Evolutionary conservation across 2,329 filamentous ascomycete species (phyloP).

Genomic region (Penicillium sp.): DNA sequence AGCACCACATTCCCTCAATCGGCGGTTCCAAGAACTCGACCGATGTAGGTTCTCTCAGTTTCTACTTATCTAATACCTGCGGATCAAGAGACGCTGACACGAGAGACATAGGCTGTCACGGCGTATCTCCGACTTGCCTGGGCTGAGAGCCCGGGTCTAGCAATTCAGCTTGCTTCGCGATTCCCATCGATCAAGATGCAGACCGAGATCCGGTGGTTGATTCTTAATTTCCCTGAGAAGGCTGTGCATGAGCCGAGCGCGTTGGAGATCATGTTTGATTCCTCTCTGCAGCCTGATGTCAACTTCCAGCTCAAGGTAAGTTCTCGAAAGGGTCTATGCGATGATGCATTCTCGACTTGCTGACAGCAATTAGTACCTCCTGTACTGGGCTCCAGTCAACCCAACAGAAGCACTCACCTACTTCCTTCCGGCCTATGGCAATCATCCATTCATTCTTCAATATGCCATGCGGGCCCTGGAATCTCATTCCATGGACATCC

Average conservation of each 20-base stretch:
- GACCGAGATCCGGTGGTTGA: constrained; percentile 74
- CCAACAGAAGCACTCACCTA: constrained; percentile 91
- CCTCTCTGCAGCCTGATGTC: constrained; percentile 75
- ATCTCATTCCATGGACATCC: constrained; percentile 92
- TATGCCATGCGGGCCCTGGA: constrained; percentile 96
- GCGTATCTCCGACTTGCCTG: constrained; percentile 80
- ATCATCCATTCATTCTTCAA: constrained; percentile 91
- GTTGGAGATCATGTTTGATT: constrained; percentile 78
- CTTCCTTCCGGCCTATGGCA: constrained; percentile 86
- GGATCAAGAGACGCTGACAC: background rate
- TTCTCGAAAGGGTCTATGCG: background rate
- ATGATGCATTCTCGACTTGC: background rate
- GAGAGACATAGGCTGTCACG: constrained; percentile 55
- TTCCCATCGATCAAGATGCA: constrained; percentile 76
- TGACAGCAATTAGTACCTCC: constrained; percentile 62
- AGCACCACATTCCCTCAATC: constrained; percentile 53
- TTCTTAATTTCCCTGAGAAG: constrained; percentile 82
- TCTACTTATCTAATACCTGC: background rate
- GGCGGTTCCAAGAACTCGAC: constrained; percentile 46
- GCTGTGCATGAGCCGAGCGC: constrained; percentile 81
- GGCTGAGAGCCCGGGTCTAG: constrained; percentile 80
- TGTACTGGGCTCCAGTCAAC: constrained; percentile 92
- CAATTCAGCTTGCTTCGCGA: constrained; percentile 79
- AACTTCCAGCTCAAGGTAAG: constrained; percentile 79
- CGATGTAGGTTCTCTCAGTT: constrained; percentile 37